Conservation (phyloP, 176 grass and related monocot genomes). For the Cenchrus americanus region DNA sequence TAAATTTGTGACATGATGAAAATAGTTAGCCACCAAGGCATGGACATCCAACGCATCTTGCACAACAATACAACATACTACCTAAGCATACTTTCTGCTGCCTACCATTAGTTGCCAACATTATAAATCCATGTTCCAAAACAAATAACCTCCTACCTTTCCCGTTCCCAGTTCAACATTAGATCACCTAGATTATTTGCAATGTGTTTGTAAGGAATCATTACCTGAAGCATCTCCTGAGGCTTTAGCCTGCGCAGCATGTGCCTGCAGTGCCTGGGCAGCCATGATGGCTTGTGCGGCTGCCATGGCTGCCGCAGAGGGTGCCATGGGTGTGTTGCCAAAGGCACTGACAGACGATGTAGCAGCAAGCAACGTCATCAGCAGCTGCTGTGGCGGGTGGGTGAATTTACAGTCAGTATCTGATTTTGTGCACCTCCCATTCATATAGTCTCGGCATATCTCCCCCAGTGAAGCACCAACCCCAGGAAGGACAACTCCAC, state of each 20-base stretch:
- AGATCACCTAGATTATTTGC: not conserved
- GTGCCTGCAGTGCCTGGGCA: conserved; percentile 81
- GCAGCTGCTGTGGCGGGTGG: conserved; percentile 80
- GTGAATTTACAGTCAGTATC: conserved; percentile 61
- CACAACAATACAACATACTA: not conserved
- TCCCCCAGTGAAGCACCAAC: conserved; percentile 79
- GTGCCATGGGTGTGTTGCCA: conserved; percentile 70
- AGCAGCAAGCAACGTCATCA: conserved; percentile 74
- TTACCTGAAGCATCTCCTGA: conserved; percentile 57
- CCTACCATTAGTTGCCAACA: not conserved
- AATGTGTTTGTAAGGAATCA: not conserved
- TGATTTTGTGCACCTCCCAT: conserved; percentile 63
- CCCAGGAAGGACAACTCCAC: conserved; percentile 81
- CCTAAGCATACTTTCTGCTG: not conserved
- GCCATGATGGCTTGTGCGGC: conserved; percentile 98
- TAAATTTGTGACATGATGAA: not conserved
- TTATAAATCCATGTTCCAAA: not conserved
- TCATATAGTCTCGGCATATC: conserved; percentile 85
- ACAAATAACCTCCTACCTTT: not conserved
- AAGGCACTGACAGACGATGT: conserved; percentile 65
- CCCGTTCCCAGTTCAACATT: not conserved
- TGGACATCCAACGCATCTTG: not conserved
- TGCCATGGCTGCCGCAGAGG: conserved; percentile 93
- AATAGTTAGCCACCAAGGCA: not conserved
- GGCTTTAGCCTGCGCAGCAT: conserved; percentile 74